Percentiles rank a stretch among this genome's conserved stretches.
Conservation (phyloP, 2,329 filamentous ascomycete species). For the Bipolaris zeicola region DNA sequence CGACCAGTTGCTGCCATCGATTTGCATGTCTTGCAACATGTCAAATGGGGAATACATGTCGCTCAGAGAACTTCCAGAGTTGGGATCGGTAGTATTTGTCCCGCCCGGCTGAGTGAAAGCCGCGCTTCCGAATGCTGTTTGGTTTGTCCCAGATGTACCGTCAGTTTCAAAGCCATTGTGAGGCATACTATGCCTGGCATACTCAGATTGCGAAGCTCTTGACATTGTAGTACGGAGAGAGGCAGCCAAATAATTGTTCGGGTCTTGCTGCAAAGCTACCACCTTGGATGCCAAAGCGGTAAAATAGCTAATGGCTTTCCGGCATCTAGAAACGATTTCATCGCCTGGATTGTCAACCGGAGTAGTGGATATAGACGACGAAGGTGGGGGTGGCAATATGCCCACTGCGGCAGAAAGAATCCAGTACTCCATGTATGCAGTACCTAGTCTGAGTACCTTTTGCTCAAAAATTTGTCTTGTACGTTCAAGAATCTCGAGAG, state of each 20-base stretch:
- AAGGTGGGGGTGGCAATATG: slow-evolving; percentile 34
- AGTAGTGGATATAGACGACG: slow-evolving; percentile 23
- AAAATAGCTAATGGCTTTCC: slow-evolving; percentile 35
- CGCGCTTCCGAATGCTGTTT: slow-evolving; percentile 1
- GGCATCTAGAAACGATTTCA: slow-evolving; percentile 30
- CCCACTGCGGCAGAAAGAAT: slow-evolving; percentile 38
- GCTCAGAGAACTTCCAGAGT: slow-evolving; percentile 7
- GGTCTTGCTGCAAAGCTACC: slow-evolving; percentile 40
- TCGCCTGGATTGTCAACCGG: slow-evolving; percentile 22
- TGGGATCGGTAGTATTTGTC: slow-evolving; percentile 7
- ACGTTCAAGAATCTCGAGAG: slow-evolving; percentile 39
- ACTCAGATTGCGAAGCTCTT: slow-evolving; percentile 14
- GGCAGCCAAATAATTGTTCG: slow-evolving; percentile 26
- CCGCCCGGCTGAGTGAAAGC: slow-evolving; percentile 16
- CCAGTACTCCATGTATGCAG: slow-evolving; percentile 46
- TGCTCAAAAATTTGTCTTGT: slow-evolving; percentile 37
- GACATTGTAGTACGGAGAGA: slow-evolving; percentile 29
- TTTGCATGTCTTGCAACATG: slow-evolving; percentile 35
- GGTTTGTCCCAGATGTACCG: neutral
- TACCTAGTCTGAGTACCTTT: slow-evolving; percentile 44
- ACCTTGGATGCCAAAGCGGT: slow-evolving; percentile 36
- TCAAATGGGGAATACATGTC: slow-evolving; percentile 24
- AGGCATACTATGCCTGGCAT: slow-evolving; percentile 11
- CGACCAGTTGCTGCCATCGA: slow-evolving; percentile 38
- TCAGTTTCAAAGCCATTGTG: neutral